These are phyloP conservation scores for Lipomyces anomalus DNA, from an alignment of 805 yeast genomes.

Conservation along the genomic window DNA sequence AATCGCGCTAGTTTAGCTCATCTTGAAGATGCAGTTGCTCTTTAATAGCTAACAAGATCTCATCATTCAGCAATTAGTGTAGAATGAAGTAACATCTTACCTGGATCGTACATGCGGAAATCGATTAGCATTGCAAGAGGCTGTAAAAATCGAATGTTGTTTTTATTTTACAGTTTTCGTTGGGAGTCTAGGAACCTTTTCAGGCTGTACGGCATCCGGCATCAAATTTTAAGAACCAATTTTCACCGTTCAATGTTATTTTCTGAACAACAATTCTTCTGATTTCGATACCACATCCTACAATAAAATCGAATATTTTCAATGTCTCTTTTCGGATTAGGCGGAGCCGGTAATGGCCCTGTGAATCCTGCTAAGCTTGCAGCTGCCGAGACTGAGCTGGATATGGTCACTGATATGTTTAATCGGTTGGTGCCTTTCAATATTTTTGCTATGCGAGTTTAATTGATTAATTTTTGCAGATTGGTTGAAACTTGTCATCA, in stretches of 20 bases:
- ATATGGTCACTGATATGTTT: conserved; percentile 97
- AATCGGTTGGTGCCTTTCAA: conserved; percentile 38
- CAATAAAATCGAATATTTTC: no score
- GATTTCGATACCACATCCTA: no score
- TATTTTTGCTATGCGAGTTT: no score
- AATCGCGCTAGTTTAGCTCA: no score
- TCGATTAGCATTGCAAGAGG: background rate
- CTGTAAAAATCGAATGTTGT: background rate
- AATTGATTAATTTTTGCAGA: no score
- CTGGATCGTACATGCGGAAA: background rate
- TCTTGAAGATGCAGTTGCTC: background rate
- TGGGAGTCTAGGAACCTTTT: no score
- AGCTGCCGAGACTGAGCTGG: conserved; percentile 96
- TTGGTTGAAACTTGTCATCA: conserved; percentile 21
- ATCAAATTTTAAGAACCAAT: no score
- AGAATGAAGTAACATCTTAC: background rate
- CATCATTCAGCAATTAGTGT: conserved; percentile 1
- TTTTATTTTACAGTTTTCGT: conserved; percentile 5
- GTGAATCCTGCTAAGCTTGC: conserved; percentile 35
- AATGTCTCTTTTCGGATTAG: no score
- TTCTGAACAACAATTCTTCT: no score
- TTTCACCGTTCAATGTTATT: no score
- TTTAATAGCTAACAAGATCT: conserved; percentile 2
- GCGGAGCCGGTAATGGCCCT: no score
- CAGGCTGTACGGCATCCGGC: no score